phyloP scores from a whole-genome alignment of 129 eudicot species.

The Centrapalus pauciflorus region DNA sequence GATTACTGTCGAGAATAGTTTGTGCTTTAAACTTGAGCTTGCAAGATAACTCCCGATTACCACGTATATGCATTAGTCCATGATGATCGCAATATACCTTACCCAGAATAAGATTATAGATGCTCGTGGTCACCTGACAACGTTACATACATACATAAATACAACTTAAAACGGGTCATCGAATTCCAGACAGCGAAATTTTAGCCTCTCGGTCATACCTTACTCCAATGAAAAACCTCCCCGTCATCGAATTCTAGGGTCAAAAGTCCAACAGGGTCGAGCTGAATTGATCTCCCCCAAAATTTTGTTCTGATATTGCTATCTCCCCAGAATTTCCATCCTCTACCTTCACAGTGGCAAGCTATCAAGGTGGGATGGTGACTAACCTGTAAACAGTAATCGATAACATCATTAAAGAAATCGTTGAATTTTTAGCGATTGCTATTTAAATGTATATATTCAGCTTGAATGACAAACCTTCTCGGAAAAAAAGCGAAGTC shows the following conservation, averaged over 20 bases:
- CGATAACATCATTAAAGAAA: neutral
- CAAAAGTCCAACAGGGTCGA: conserved; percentile 55
- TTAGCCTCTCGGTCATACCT: conserved; percentile 26
- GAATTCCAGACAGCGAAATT: neutral
- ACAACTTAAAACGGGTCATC: too few species aligned
- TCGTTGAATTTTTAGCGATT: neutral
- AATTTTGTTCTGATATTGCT: conserved; percentile 45
- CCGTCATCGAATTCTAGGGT: conserved; percentile 61
- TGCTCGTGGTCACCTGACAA: conserved; percentile 53
- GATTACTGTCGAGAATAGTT: conserved; percentile 45
- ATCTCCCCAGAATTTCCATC: conserved; percentile 59
- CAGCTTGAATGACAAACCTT: conserved; percentile 43
- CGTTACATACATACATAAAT: neutral
- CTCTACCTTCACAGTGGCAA: conserved; percentile 53
- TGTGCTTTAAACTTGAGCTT: conserved; percentile 54
- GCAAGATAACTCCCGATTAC: conserved; percentile 46
- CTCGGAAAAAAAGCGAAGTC: conserved; percentile 83
- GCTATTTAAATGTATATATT: neutral
- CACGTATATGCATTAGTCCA: conserved; percentile 46
- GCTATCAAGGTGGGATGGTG: conserved; percentile 52
- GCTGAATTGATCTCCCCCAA: conserved; percentile 59
- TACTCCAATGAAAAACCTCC: conserved; percentile 55
- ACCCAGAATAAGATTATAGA: conserved; percentile 51
- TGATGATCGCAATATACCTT: conserved; percentile 63
- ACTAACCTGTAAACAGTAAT: conserved; percentile 36